These are phyloP conservation scores for Penicillium crustosum DNA, from an alignment of 2,329 filamentous ascomycete species.

Conservation along the genomic window DNA sequence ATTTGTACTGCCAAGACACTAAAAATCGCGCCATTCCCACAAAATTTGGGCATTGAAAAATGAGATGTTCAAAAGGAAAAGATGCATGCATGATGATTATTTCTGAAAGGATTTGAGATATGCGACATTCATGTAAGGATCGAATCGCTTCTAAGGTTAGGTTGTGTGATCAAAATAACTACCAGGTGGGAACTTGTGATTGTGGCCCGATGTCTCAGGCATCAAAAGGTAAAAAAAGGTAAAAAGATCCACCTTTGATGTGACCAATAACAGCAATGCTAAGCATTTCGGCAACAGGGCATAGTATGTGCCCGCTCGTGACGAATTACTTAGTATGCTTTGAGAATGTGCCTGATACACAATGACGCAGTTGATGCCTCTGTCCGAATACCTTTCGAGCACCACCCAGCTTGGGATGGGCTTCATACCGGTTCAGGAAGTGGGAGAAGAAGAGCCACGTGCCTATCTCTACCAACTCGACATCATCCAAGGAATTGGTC, in stretches of 20 bases:
- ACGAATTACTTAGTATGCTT: neutral
- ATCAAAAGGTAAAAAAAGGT: neutral
- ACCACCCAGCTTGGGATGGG: neutral
- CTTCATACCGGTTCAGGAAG: neutral
- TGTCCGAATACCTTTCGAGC: neutral
- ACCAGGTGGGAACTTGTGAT: neutral
- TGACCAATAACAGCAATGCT: neutral
- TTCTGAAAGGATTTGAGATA: too few species aligned
- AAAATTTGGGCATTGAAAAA: too few species aligned
- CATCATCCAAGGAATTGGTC: neutral
- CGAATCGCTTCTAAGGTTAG: neutral
- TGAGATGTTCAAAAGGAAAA: neutral
- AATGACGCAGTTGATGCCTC: neutral
- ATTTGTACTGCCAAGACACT: neutral
- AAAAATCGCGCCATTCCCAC: neutral
- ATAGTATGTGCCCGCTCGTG: neutral
- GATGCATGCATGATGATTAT: too few species aligned
- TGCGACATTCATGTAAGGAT: neutral
- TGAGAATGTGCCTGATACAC: neutral
- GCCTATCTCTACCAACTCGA: neutral
- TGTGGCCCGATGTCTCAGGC: neutral
- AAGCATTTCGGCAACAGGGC: neutral
- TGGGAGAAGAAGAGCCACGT: neutral
- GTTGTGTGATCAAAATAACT: neutral
- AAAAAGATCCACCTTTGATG: neutral